Conservation (phyloP, 148 eudicot genomes). For the Chenopodium quinoa region DNA sequence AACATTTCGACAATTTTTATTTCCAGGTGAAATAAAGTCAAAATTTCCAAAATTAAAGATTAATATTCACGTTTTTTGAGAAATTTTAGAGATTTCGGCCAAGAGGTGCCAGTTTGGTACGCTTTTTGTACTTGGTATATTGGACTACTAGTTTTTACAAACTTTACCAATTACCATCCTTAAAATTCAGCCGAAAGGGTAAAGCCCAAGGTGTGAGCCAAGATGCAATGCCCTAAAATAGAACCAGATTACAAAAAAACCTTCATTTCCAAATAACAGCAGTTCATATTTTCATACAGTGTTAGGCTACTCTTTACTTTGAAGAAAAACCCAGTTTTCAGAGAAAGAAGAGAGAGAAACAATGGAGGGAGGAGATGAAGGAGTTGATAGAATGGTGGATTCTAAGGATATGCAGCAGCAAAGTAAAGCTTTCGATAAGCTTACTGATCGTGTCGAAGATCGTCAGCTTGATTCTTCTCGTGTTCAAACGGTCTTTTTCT, state of each 20-base stretch:
- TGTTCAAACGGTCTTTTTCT: conserved; percentile 61
- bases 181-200: too few relatives aligned
- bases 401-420: conserved; percentile 92
- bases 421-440: conserved; percentile 92
- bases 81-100: too few relatives aligned
- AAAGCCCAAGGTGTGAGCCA: too few relatives aligned
- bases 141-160: too few relatives aligned
- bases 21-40: too few relatives aligned
- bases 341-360: conserved; percentile 5
- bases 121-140: too few relatives aligned
- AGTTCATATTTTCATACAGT: background rate
- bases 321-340: background rate
- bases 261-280: background rate
- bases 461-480: conserved; percentile 95
- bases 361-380: conserved; percentile 73
- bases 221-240: background rate
- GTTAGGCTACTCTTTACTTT: background rate
- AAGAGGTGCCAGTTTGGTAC: too few relatives aligned
- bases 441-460: conserved; percentile 95
- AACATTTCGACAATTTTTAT: too few relatives aligned
- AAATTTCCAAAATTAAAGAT: too few relatives aligned
- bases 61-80: too few relatives aligned
- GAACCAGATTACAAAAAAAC: background rate
- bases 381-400: conserved; percentile 51
- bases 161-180: too few relatives aligned